Evolutionary conservation across 306 rosid species (phyloP).

Genomic region (Notholithocarpus densiflorus): DNA sequence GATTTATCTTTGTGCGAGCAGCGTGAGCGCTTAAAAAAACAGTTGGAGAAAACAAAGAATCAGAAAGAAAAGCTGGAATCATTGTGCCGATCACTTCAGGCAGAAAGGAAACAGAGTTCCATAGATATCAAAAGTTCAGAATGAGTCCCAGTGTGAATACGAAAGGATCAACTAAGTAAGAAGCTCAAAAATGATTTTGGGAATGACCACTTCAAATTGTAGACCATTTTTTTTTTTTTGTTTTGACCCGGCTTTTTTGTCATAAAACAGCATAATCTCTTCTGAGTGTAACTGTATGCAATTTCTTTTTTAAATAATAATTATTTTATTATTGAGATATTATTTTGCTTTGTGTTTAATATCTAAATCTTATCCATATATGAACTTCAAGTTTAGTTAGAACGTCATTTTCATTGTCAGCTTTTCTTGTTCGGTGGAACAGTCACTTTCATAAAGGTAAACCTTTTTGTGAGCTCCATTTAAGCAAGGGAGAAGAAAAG

Average conservation of each 20-base stretch:
- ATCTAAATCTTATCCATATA: background rate
- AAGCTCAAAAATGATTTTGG: background rate
- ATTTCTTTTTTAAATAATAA: background rate
- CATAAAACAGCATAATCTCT: background rate
- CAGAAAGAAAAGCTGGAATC: constrained; percentile 91
- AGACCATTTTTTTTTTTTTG: background rate
- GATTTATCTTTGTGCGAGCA: constrained; percentile 33
- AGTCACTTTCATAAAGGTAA: background rate
- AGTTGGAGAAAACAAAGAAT: constrained; percentile 72
- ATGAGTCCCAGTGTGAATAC: constrained; percentile 40
- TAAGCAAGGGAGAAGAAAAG: background rate
- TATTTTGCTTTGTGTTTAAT: background rate
- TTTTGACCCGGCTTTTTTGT: background rate
- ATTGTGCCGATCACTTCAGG: constrained; percentile 84
- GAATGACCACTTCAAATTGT: constrained; percentile 5
- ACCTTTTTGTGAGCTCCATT: background rate
- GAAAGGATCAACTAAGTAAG: constrained; percentile 15
- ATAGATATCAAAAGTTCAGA: constrained; percentile 50
- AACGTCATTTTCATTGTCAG: background rate
- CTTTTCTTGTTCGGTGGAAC: background rate
- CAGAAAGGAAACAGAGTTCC: constrained; percentile 75
- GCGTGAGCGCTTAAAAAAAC: constrained; percentile 85
- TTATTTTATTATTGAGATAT: background rate
- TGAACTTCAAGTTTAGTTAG: background rate
- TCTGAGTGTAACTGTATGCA: background rate